phyloP scores from a whole-genome alignment of 305 asterid genomes.

The Solanum hybrid region DNA sequence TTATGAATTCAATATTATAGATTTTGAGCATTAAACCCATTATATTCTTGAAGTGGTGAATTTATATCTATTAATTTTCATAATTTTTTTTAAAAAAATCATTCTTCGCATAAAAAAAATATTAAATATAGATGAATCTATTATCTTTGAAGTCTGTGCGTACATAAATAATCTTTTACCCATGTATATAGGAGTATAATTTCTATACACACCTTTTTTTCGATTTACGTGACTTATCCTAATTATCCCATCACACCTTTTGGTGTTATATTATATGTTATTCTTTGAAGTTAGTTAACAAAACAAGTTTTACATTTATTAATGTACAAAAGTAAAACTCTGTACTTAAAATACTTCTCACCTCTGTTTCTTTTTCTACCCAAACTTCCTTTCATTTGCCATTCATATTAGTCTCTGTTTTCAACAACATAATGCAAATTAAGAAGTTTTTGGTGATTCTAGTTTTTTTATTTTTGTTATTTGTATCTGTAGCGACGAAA shows the following conservation, averaged over 20 bases:
- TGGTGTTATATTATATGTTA: not conserved
- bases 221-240: not conserved
- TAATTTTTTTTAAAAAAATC: not conserved
- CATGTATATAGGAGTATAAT: not conserved
- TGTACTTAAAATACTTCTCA: not conserved
- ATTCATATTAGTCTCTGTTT: not conserved
- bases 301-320: not conserved
- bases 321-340: not conserved
- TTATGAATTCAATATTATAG: not conserved
- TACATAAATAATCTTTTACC: not conserved
- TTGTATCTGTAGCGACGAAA: conserved; percentile 15
- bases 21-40: not conserved
- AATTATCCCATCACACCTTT: not conserved
- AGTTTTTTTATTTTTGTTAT: conserved; percentile 14
- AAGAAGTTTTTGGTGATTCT: conserved; percentile 7
- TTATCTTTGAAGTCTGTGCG: not conserved
- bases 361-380: not conserved
- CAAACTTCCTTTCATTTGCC: not conserved
- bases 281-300: not conserved
- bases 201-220: not conserved
- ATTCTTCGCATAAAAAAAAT: not conserved
- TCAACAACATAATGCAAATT: conserved; percentile 13
- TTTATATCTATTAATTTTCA: not conserved
- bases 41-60: not conserved
- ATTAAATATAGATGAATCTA: not conserved